These are phyloP conservation scores for Didymellaceae sp. DNA, from an alignment of 2,329 filamentous ascomycete genomes.

Conservation along the genomic window DNA sequence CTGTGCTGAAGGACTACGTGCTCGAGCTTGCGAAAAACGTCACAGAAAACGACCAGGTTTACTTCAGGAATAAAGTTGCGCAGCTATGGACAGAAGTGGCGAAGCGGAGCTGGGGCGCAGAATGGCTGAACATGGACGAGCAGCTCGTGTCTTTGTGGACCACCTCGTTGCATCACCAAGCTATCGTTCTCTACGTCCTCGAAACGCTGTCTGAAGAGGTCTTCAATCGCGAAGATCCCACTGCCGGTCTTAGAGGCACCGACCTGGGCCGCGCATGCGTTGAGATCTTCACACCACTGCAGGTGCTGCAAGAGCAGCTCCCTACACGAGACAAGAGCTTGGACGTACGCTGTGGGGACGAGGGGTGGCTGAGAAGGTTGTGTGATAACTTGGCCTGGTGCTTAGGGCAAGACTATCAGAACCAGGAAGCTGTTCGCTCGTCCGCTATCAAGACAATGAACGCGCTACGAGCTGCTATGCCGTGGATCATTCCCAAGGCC, in stretches of 20 bases:
- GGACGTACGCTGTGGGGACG: constrained; percentile 75
- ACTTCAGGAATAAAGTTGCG: constrained; percentile 90
- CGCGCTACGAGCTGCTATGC: constrained; percentile 78
- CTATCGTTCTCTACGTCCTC: constrained; percentile 85
- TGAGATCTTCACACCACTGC: constrained; percentile 86
- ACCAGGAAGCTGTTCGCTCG: constrained; percentile 69
- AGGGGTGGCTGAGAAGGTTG: constrained; percentile 86
- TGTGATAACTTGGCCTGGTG: constrained; percentile 77
- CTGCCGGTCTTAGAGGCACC: constrained; percentile 81
- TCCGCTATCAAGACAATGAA: constrained; percentile 79
- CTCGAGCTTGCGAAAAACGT: constrained; percentile 77
- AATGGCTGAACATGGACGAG: constrained; percentile 95
- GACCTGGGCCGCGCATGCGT: constrained; percentile 88
- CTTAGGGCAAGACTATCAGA: constrained; percentile 68
- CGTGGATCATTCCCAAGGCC: constrained; percentile 87
- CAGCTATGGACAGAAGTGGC: constrained; percentile 95
- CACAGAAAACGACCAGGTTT: constrained; percentile 74
- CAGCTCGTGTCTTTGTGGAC: constrained; percentile 82
- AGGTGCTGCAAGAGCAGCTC: constrained; percentile 76
- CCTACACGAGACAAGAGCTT: constrained; percentile 73
- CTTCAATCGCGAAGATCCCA: constrained; percentile 87
- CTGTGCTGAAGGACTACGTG: constrained; percentile 75
- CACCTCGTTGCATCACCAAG: constrained; percentile 70
- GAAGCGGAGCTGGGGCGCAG: constrained; percentile 88
- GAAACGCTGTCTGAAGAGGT: constrained; percentile 94